These are phyloP conservation scores for Scheffersomyces coipomensis DNA, from an alignment of 805 yeast species.

Conservation along the genomic window DNA sequence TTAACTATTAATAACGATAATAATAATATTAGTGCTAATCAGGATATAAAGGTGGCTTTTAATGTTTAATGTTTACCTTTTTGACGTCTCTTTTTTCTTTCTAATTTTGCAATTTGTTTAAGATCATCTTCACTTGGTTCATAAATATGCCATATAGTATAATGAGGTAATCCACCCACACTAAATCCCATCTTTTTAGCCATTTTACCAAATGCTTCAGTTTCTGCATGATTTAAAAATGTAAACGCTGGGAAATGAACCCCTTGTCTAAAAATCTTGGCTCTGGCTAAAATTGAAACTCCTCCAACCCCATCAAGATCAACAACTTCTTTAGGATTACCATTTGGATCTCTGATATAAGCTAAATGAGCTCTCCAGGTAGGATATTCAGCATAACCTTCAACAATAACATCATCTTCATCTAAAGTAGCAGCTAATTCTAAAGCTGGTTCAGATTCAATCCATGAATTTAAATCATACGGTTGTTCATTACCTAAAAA, in stretches of 20 bases:
- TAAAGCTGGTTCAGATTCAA: conserved; percentile 77
- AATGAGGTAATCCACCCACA: conserved; percentile 89
- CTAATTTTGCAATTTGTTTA: conserved; percentile 64
- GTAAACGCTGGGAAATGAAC: conserved; percentile 85
- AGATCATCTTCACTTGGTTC: conserved; percentile 88
- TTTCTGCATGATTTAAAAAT: conserved; percentile 81
- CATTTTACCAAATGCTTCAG: conserved; percentile 86
- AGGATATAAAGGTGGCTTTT: no score
- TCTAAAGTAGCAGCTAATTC: conserved; percentile 61
- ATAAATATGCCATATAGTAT: conserved; percentile 86
- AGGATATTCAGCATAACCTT: conserved; percentile 84
- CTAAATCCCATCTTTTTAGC: conserved; percentile 73
- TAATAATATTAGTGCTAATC: no score
- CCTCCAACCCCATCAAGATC: conserved; percentile 87
- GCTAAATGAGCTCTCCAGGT: conserved; percentile 85
- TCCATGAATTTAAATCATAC: conserved; percentile 95
- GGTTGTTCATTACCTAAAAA: conserved; percentile 91
- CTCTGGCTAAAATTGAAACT: conserved; percentile 75
- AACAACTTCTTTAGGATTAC: conserved; percentile 61
- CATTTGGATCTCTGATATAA: conserved; percentile 60
- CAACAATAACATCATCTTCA: conserved; percentile 85
- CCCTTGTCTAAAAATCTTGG: conserved; percentile 72
- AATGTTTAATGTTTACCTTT: conserved; percentile 4
- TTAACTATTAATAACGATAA: no score
- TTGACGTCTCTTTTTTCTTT: conserved; percentile 58